Conservation (phyloP, 1,284 basidiomycete genomes). For the Malassezia brasiliensis region DNA sequence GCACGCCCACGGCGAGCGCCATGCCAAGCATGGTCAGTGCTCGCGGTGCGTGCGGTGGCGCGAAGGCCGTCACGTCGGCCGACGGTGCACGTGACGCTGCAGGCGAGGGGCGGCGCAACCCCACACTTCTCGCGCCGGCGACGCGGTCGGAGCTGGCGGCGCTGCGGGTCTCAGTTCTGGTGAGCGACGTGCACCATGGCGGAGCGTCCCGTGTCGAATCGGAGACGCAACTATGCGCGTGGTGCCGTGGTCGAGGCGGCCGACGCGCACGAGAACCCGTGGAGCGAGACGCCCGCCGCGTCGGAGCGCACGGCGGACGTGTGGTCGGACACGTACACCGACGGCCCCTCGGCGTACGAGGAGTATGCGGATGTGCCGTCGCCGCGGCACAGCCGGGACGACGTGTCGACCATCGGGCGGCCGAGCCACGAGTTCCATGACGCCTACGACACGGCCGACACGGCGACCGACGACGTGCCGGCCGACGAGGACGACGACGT, state of each 20-base stretch:
- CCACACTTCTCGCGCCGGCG: background rate
- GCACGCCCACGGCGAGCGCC: no score
- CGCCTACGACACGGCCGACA: background rate
- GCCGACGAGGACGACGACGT: background rate
- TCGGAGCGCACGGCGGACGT: background rate
- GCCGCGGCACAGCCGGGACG: background rate
- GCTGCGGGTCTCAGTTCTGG: no score
- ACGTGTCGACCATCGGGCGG: background rate
- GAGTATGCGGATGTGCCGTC: no score
- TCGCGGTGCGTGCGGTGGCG: no score
- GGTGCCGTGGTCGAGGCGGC: background rate
- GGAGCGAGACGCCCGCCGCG: background rate
- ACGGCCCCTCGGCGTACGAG: background rate
- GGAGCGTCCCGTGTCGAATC: background rate
- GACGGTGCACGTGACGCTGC: background rate
- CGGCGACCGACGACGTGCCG: background rate
- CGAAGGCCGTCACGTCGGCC: background rate
- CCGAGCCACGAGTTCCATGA: conserved; percentile 3
- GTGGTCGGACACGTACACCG: background rate
- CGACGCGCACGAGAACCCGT: background rate
- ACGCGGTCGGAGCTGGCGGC: no score
- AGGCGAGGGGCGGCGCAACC: background rate
- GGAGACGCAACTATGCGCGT: conserved; percentile 1
- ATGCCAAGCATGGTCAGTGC: no score
- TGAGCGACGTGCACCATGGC: background rate